Evolutionary conservation across 2,329 filamentous ascomycete species (phyloP).

Genomic region (Neopestalotiopsis sp.): DNA sequence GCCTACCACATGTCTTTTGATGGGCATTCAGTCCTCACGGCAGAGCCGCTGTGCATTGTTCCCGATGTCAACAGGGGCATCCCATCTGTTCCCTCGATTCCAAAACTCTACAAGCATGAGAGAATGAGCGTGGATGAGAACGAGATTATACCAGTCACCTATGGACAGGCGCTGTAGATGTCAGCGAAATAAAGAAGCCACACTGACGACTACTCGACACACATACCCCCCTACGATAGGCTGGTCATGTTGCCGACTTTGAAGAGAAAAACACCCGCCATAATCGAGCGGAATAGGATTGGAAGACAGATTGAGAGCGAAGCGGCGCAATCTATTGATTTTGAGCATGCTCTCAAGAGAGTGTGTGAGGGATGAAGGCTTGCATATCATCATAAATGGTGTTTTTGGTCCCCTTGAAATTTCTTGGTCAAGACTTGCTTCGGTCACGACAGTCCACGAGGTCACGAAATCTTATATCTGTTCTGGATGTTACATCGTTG

Average conservation of each 20-base stretch:
- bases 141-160: slow-evolving; percentile 10
- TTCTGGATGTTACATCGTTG: background rate
- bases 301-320: background rate
- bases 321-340: background rate
- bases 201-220: background rate
- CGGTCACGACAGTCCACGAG: slow-evolving; percentile 10
- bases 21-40: slow-evolving; percentile 9
- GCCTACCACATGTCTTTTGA: background rate
- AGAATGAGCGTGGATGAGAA: slow-evolving; percentile 6
- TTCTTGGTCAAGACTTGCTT: background rate
- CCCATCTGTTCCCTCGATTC: slow-evolving; percentile 50
- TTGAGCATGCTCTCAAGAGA: background rate
- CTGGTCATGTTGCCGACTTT: background rate
- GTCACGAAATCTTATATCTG: background rate
- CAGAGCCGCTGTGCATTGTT: slow-evolving; percentile 44
- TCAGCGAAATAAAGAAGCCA: background rate
- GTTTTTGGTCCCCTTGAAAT: background rate
- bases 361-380: background rate
- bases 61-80: slow-evolving; percentile 54
- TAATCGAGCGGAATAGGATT: background rate
- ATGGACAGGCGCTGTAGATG: slow-evolving; percentile 12
- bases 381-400: slow-evolving; percentile 6
- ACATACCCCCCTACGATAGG: background rate
- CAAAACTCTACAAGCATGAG: slow-evolving; percentile 42
- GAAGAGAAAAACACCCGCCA: background rate